phyloP scores from a whole-genome alignment of 1,139 yeast species.

The Spathaspora sp. region DNA sequence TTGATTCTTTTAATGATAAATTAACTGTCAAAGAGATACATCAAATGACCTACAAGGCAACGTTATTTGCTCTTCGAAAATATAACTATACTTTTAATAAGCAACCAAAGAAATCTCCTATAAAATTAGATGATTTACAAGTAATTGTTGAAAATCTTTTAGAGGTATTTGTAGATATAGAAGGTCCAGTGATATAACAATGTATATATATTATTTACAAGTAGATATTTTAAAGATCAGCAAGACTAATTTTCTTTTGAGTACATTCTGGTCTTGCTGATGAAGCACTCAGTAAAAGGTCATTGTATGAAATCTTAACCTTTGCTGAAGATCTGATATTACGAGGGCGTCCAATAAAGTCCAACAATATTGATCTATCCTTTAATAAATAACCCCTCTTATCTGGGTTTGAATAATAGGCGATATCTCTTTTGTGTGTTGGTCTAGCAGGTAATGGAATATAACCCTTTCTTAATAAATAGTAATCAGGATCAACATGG shows the following conservation, averaged over 20 bases:
- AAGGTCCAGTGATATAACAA: conserved; percentile 7
- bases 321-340: conserved; percentile 11
- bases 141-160: conserved; percentile 37
- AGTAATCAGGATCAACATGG: conserved; percentile 73
- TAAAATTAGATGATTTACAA: conserved; percentile 32
- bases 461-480: conserved; percentile 67
- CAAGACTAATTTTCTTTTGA: conserved; percentile 6
- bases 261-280: conserved; percentile 13
- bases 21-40: conserved; percentile 41
- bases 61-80: conserved; percentile 42
- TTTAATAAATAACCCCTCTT: conserved; percentile 73
- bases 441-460: conserved; percentile 89
- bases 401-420: conserved; percentile 68
- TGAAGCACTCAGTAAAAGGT: conserved; percentile 13
- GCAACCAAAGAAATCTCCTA: conserved; percentile 9
- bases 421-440: conserved; percentile 74
- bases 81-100: conserved; percentile 28
- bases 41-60: conserved; percentile 43
- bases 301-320: conserved; percentile 9
- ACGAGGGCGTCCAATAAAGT: conserved; percentile 23
- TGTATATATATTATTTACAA: conserved; percentile 3
- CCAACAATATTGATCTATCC: conserved; percentile 39
- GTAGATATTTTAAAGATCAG: conserved; percentile 5
- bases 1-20: conserved; percentile 29
- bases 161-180: conserved; percentile 36